Conservation (phyloP, 345 rosid species). For the Syzygium aqueum region DNA sequence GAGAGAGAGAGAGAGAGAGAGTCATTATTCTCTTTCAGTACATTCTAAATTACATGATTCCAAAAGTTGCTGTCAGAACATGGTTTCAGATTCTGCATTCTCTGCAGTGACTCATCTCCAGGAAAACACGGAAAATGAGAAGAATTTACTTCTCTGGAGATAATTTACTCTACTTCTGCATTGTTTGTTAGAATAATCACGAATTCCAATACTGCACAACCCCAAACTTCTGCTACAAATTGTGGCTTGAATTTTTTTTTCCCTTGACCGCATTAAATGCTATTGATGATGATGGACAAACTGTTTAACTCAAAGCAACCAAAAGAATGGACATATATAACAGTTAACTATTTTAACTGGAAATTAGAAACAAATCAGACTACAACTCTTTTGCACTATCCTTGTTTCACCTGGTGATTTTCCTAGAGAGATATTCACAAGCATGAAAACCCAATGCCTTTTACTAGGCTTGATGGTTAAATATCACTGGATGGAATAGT, state of each 20-base stretch:
- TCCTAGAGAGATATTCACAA: neutral
- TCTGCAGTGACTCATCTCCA: neutral
- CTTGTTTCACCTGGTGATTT: neutral
- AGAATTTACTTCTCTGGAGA: neutral
- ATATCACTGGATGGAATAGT: neutral
- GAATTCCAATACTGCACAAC: neutral
- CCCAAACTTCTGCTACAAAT: neutral
- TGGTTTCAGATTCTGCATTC: neutral
- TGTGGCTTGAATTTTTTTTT: neutral
- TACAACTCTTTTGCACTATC: neutral
- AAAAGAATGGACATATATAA: neutral
- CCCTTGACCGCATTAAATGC: neutral
- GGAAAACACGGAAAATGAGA: neutral
- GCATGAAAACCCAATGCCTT: neutral
- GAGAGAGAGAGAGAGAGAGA: neutral
- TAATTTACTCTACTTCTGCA: neutral
- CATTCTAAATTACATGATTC: neutral
- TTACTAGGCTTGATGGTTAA: neutral
- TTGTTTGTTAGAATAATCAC: neutral
- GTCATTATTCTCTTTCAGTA: neutral
- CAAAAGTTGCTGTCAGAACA: neutral
- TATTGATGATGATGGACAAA: neutral
- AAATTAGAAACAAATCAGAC: neutral
- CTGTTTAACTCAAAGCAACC: neutral
- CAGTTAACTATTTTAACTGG: neutral